Evolutionary conservation across 306 rosid genomes (phyloP).

Genomic region (Medicago ruthenica): DNA sequence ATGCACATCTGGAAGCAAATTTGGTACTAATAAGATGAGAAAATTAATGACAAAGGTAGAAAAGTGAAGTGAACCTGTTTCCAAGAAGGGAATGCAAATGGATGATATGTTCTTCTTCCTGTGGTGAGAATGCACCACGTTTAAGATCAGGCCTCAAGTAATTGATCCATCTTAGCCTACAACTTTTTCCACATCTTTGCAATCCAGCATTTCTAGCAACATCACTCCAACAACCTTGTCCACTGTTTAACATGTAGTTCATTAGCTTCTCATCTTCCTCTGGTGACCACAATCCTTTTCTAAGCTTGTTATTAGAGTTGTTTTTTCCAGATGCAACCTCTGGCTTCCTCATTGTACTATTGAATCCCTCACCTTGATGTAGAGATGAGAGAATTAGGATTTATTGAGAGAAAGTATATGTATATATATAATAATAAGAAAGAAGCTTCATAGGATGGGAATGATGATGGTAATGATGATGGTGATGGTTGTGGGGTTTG

Average conservation of each 20-base stretch:
- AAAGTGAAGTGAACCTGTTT: conserved; percentile 63
- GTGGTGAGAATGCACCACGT: conserved; percentile 87
- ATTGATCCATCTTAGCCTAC: conserved; percentile 93
- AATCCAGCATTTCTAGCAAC: conserved; percentile 95
- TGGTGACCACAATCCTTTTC: conserved; percentile 97
- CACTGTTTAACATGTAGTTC: conserved; percentile 80
- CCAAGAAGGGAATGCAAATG: conserved; percentile 95
- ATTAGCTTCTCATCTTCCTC: conserved; percentile 96
- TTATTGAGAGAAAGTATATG: conserved; percentile 42
- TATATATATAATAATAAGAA: conserved; percentile 27
- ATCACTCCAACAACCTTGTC: conserved; percentile 96
- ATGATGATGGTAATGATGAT: conserved; percentile 58
- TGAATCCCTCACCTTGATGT: conserved; percentile 33
- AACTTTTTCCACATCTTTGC: conserved; percentile 92
- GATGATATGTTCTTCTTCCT: conserved; percentile 83
- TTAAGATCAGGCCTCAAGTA: conserved; percentile 92
- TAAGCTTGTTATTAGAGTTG: conserved; percentile 48
- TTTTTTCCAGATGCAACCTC: conserved; percentile 39
- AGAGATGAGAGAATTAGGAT: conserved; percentile 46
- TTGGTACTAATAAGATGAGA: neutral
- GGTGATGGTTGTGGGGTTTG: conserved; percentile 94
- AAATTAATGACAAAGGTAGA: neutral
- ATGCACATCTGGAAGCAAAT: neutral
- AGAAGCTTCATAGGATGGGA: conserved; percentile 82
- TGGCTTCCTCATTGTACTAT: conserved; percentile 77